Conservation (phyloP, 345 rosid species). For the Passiflora organensis region DNA sequence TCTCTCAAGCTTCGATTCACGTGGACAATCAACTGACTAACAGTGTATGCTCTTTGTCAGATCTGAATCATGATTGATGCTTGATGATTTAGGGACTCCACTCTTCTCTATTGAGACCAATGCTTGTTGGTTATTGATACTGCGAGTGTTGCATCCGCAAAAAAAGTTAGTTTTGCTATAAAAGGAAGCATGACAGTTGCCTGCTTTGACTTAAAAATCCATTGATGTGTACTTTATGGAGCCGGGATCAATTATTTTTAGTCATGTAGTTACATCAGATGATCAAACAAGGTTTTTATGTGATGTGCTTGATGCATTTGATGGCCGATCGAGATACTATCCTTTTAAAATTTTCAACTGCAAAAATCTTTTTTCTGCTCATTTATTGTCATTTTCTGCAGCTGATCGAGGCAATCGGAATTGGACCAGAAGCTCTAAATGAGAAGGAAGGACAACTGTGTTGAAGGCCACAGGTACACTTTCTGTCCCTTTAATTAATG, state of each 20-base stretch:
- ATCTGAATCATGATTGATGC: too few species aligned
- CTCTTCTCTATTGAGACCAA: too few species aligned
- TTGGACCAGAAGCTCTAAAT: conserved; percentile 75
- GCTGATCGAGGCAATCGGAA: conserved; percentile 77
- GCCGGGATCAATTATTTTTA: not conserved
- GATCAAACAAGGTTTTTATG: too few species aligned
- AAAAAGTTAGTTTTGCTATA: conserved; percentile 45
- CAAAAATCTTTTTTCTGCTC: too few species aligned
- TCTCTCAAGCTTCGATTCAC: too few species aligned
- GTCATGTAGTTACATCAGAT: too few species aligned
- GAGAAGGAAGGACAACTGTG: conserved; percentile 52
- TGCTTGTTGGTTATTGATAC: conserved; percentile 45
- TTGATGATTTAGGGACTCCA: too few species aligned
- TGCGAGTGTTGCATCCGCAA: conserved; percentile 65
- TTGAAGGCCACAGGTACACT: conserved; percentile 58
- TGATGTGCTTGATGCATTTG: not conserved
- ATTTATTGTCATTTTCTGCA: too few species aligned
- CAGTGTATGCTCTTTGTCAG: too few species aligned
- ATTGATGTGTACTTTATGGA: not conserved
- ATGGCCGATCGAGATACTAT: not conserved
- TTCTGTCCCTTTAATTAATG: not conserved
- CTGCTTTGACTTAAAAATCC: not conserved
- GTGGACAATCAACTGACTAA: too few species aligned
- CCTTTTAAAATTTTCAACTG: too few species aligned
- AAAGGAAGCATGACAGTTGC: not conserved